These are phyloP conservation scores for Chenopodium suecicum DNA, from an alignment of 148 eudicot genomes.

Conservation along the genomic window DNA sequence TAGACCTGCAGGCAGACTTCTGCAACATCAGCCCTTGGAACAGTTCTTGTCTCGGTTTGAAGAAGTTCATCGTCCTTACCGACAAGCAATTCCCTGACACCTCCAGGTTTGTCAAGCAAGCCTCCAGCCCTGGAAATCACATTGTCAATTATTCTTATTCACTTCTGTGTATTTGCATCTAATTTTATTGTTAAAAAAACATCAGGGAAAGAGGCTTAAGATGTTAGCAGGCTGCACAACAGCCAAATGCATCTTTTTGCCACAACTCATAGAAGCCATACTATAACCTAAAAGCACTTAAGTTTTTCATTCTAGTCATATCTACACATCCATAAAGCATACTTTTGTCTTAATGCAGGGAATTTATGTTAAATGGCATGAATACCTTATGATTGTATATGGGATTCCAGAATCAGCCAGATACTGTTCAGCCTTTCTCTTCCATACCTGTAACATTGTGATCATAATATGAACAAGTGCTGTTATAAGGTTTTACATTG, in stretches of 20 bases:
- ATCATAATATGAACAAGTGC: not conserved
- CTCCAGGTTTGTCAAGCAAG: constrained; percentile 89
- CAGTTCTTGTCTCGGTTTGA: constrained; percentile 65
- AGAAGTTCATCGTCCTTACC: constrained; percentile 98
- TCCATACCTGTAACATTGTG: constrained; percentile 65
- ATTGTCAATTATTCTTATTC: not conserved
- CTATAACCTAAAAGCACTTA: not conserved
- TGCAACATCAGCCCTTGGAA: constrained; percentile 91
- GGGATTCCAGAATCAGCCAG: constrained; percentile 93
- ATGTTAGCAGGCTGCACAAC: not conserved
- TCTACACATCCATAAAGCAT: not conserved
- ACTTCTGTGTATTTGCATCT: not conserved
- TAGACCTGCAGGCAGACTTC: constrained; percentile 94
- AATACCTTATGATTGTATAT: constrained; percentile 90
- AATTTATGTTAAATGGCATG: not conserved
- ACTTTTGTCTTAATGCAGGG: not conserved
- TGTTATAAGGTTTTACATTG: not conserved
- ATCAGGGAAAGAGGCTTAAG: too few relatives aligned
- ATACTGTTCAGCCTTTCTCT: constrained; percentile 96
- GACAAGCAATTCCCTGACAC: constrained; percentile 66
- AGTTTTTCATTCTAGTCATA: not conserved
- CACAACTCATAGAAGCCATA: too few relatives aligned
- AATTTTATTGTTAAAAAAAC: too few relatives aligned
- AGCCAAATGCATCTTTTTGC: not conserved
- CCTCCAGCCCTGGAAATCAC: constrained; percentile 74